Percentiles rank a stretch among this genome's conserved stretches.
phyloP scores from a whole-genome alignment of 164 flowering plant genomes.

The Chimonanthus salicifolius region DNA sequence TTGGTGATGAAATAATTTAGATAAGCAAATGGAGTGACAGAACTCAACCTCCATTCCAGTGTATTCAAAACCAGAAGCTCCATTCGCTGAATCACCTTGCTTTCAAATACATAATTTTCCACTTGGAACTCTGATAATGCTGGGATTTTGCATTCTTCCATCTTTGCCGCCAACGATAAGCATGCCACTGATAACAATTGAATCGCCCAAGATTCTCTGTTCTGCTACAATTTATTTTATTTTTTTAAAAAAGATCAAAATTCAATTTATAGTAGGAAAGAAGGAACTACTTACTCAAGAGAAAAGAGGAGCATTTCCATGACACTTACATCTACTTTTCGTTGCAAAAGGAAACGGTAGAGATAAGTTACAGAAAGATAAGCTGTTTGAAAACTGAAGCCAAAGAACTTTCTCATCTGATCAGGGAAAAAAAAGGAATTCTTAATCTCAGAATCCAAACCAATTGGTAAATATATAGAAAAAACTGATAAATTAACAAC shows the following conservation, averaged over 20 bases:
- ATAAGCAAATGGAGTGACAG: slow-evolving; percentile 58
- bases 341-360: slow-evolving; percentile 50
- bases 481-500: background rate
- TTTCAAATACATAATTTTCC: slow-evolving; percentile 37
- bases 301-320: background rate
- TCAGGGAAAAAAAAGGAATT: slow-evolving; percentile 5
- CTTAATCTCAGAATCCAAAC: background rate
- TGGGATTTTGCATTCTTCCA: slow-evolving; percentile 59
- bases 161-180: slow-evolving; percentile 55
- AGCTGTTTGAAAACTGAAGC: slow-evolving; percentile 50
- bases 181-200: slow-evolving; percentile 60
- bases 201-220: slow-evolving; percentile 50
- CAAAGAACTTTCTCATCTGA: slow-evolving; percentile 46
- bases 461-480: background rate
- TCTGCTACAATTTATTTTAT: slow-evolving; percentile 17
- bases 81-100: slow-evolving; percentile 49
- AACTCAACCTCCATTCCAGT: slow-evolving; percentile 64
- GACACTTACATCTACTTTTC: slow-evolving; percentile 47
- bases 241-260: background rate
- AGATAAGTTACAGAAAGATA: slow-evolving; percentile 53
- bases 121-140: slow-evolving; percentile 33
- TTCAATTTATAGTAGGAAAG: background rate
- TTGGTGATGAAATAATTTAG: slow-evolving; percentile 42
- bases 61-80: slow-evolving; percentile 61
- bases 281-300: background rate